These are phyloP conservation scores for Kwoniella shandongensis DNA, from an alignment of 768 basidiomycete species.

Conservation along the genomic window DNA sequence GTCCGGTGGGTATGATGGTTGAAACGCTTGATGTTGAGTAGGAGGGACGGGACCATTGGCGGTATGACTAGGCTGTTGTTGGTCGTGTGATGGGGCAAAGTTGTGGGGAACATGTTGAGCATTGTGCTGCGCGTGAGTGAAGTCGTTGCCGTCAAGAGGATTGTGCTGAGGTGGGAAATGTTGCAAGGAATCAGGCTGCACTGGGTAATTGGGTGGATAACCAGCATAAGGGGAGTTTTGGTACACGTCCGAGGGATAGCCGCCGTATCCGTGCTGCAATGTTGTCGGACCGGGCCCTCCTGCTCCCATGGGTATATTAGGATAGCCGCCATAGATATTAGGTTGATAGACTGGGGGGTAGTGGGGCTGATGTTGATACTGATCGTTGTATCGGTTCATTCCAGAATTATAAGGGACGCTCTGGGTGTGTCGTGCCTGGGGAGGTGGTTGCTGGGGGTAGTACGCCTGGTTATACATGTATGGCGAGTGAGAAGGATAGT, in stretches of 20 bases:
- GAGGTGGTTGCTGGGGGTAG: constrained; percentile 4
- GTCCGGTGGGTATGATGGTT: constrained; percentile 26
- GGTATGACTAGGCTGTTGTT: not conserved
- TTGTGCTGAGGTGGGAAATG: not conserved
- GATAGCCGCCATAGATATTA: constrained; percentile 16
- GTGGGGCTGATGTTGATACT: constrained; percentile 15
- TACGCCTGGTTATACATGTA: constrained; percentile 18
- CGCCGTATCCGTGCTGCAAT: constrained; percentile 42
- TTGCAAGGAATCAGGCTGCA: constrained; percentile 6
- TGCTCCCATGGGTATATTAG: constrained; percentile 23
- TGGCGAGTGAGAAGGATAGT: not conserved
- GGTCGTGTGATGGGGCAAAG: constrained; percentile 6
- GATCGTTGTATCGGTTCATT: constrained; percentile 12
- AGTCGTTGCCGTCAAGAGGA: constrained; percentile 3
- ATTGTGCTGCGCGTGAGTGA: not conserved
- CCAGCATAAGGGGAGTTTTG: constrained; percentile 6
- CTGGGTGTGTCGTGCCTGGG: constrained; percentile 6
- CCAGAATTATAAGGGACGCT: constrained; percentile 10
- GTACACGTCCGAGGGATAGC: constrained; percentile 10
- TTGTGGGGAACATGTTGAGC: constrained; percentile 1
- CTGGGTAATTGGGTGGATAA: constrained; percentile 4
- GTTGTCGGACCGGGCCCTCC: constrained; percentile 45
- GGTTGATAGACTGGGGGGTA: constrained; percentile 19
- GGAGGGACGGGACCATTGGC: constrained; percentile 11
- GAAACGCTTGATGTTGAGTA: constrained; percentile 19